These are phyloP conservation scores for Colletotrichum sp. DNA, from an alignment of 2,329 filamentous ascomycete genomes.

Conservation along the genomic window DNA sequence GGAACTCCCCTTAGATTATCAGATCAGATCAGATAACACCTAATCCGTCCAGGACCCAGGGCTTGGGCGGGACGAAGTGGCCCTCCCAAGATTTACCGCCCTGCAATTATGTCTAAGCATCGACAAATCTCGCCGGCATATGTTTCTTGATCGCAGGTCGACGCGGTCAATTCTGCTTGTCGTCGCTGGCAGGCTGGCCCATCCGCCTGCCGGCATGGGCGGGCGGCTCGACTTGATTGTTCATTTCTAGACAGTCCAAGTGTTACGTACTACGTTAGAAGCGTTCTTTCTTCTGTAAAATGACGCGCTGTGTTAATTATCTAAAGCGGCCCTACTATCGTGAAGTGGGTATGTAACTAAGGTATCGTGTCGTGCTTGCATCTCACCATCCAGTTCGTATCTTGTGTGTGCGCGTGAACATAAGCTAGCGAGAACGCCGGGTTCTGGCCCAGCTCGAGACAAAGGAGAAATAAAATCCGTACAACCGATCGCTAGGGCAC, in stretches of 20 bases:
- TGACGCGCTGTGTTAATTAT: neutral
- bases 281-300: neutral
- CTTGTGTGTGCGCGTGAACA: neutral
- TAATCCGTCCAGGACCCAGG: neutral
- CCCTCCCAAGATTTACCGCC: neutral
- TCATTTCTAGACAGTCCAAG: neutral
- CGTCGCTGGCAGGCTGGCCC: neutral
- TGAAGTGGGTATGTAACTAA: neutral
- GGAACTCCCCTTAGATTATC: neutral
- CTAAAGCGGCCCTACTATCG: neutral
- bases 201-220: neutral
- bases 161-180: neutral
- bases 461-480: neutral
- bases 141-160: neutral
- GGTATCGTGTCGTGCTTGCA: neutral
- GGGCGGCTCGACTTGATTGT: neutral
- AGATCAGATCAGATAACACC: constrained; percentile 19
- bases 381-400: neutral
- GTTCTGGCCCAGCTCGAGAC: neutral
- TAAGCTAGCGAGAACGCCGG: neutral
- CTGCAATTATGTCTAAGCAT: neutral
- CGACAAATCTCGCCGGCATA: neutral
- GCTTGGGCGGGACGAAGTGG: neutral
- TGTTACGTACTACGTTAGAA: neutral
- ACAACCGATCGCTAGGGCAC: neutral